A percentile compares a stretch with the other conserved stretches of the same genome.
Conservation (phyloP, 768 basidiomycete species). For the Suillus clintonianus region DNA sequence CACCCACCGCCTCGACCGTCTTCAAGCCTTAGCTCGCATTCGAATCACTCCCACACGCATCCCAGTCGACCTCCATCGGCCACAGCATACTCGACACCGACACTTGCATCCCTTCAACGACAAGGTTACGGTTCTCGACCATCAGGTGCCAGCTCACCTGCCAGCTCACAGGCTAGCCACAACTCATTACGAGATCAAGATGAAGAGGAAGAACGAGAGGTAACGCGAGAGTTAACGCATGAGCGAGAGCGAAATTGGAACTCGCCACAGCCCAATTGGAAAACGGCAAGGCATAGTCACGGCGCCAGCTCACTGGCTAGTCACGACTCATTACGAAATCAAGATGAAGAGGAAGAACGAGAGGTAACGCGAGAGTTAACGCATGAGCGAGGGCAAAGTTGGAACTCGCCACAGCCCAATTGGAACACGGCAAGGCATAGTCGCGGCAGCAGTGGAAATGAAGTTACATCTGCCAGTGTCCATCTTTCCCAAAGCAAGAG, state of each 20-base stretch:
- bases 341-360: constrained; percentile 25
- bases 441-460: constrained; percentile 8
- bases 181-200: constrained; percentile 34
- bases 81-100: constrained; percentile 36
- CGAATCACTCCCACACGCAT: constrained; percentile 33
- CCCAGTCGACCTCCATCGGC: constrained; percentile 44
- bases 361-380: constrained; percentile 23
- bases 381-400: constrained; percentile 65
- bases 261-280: constrained; percentile 63
- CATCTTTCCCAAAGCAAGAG: constrained; percentile 9
- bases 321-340: constrained; percentile 35
- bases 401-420: constrained; percentile 66
- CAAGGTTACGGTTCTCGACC: constrained; percentile 31
- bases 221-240: constrained; percentile 37
- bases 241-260: constrained; percentile 73
- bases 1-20: constrained; percentile 41
- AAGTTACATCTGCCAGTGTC: constrained; percentile 14
- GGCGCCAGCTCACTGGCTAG: constrained; percentile 30
- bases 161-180: constrained; percentile 33
- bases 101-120: constrained; percentile 31
- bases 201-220: constrained; percentile 20
- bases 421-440: constrained; percentile 40
- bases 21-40: constrained; percentile 44
- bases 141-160: constrained; percentile 43
- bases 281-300: constrained; percentile 16